Evolutionary conservation across 352 stramenopile species (phyloP).

Genomic region (Phytophthora citricola): DNA sequence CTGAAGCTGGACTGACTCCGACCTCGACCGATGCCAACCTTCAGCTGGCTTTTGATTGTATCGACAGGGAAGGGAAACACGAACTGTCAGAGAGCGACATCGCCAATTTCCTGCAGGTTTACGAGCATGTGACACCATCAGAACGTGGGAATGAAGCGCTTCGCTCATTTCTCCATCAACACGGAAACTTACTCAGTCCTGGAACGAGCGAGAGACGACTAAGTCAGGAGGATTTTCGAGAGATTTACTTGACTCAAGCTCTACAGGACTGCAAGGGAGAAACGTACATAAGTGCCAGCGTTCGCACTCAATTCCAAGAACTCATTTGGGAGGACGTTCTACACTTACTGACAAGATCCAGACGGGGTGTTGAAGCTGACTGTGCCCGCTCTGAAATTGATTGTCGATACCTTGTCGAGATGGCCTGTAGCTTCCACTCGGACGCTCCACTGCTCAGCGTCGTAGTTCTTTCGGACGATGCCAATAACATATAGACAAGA

Average conservation of each 20-base stretch:
- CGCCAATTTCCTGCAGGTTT: constrained; percentile 29
- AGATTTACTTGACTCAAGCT: constrained; percentile 42
- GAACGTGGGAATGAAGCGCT: constrained; percentile 19
- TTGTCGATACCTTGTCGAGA: constrained; percentile 28
- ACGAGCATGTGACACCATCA: constrained; percentile 26
- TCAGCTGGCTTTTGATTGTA: constrained; percentile 48
- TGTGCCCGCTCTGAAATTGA: constrained; percentile 11
- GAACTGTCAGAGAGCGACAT: constrained; percentile 40
- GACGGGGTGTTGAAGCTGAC: constrained; percentile 1
- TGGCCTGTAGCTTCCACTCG: constrained; percentile 44
- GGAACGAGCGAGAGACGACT: constrained; percentile 29
- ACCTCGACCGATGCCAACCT: constrained; percentile 38
- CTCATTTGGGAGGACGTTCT: constrained; percentile 48
- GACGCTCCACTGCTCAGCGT: constrained; percentile 37
- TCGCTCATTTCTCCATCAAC: constrained; percentile 28
- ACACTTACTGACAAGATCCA: constrained; percentile 16
- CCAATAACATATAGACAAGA: constrained; percentile 22
- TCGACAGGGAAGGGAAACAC: constrained; percentile 49
- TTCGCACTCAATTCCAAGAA: constrained; percentile 33
- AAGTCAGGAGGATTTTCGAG: constrained; percentile 45
- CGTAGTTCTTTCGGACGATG: constrained; percentile 1
- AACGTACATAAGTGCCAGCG: neutral
- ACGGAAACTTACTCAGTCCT: constrained; percentile 17
- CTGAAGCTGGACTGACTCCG: constrained; percentile 10
- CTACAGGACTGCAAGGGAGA: constrained; percentile 1